Conservation (phyloP, 768 basidiomycete species). For the Strobilomyces dryophilus region DNA sequence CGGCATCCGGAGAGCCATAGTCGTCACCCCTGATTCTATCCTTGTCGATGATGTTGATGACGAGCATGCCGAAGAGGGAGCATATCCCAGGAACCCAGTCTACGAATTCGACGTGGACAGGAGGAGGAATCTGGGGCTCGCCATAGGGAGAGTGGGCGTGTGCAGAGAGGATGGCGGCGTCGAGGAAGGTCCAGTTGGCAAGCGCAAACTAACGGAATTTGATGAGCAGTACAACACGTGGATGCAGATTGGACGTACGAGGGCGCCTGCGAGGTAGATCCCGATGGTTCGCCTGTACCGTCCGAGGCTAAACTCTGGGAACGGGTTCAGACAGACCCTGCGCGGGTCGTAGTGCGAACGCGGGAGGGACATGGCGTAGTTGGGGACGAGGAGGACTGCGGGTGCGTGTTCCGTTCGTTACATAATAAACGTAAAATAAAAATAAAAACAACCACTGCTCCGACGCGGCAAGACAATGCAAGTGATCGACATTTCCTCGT, state of each 20-base stretch:
- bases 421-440: constrained; percentile 10
- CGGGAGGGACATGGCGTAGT: constrained; percentile 44
- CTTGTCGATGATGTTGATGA: constrained; percentile 95
- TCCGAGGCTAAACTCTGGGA: constrained; percentile 71
- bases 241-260: constrained; percentile 56
- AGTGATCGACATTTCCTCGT: constrained; percentile 26
- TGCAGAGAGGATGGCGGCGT: constrained; percentile 86
- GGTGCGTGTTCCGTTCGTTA: constrained; percentile 2
- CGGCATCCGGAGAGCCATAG: constrained; percentile 77
- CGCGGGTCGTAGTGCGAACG: constrained; percentile 80
- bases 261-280: constrained; percentile 86
- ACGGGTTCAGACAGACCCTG: constrained; percentile 82
- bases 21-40: constrained; percentile 78
- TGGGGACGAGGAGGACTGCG: not conserved
- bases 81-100: constrained; percentile 99
- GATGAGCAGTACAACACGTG: not conserved
- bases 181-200: constrained; percentile 93
- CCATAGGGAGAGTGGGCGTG: constrained; percentile 77
- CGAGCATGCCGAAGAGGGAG: constrained; percentile 85
- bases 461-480: constrained; percentile 12
- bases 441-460: not conserved
- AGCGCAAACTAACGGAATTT: constrained; percentile 68
- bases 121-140: constrained; percentile 61
- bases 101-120: constrained; percentile 83
- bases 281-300: constrained; percentile 80